These are phyloP conservation scores for Ustilago tritici DNA, from an alignment of 1,284 basidiomycete species.

Conservation along the genomic window DNA sequence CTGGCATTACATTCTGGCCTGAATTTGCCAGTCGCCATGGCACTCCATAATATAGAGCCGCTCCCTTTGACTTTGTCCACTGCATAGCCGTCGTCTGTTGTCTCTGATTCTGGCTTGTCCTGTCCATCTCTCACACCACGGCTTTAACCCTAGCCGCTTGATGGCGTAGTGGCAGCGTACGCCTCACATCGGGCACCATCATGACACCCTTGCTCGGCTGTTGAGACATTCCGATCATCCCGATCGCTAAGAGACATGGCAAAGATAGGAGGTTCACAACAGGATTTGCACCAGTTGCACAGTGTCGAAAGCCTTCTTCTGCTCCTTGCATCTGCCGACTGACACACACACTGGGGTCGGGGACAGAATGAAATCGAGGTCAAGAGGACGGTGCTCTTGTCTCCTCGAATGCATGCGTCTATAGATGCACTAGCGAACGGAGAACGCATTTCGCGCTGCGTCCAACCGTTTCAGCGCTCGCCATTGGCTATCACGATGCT, in stretches of 20 bases:
- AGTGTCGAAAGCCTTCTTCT: constrained; percentile 1
- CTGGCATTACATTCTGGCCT: background rate
- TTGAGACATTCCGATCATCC: too few species aligned
- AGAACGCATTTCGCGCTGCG: background rate
- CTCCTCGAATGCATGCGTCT: background rate
- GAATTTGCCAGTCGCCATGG: background rate
- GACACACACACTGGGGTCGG: background rate
- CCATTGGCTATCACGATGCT: background rate
- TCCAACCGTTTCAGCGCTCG: background rate
- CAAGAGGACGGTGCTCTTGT: background rate
- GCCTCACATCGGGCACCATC: too few species aligned
- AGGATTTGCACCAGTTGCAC: background rate
- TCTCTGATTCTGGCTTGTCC: constrained; percentile 1
- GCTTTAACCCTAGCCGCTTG: background rate
- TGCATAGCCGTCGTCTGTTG: constrained; percentile 12
- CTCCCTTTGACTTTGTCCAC: background rate
- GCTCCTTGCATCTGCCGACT: constrained; percentile 1
- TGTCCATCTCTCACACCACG: background rate
- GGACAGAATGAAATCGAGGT: background rate
- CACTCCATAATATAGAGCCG: constrained; percentile 2
- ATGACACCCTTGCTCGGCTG: too few species aligned
- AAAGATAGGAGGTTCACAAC: too few species aligned
- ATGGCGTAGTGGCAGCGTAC: too few species aligned
- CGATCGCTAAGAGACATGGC: too few species aligned
- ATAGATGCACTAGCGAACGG: background rate